Evolutionary conservation across 148 eudicot species (phyloP).

Genomic region (Nepenthes mirabilis): DNA sequence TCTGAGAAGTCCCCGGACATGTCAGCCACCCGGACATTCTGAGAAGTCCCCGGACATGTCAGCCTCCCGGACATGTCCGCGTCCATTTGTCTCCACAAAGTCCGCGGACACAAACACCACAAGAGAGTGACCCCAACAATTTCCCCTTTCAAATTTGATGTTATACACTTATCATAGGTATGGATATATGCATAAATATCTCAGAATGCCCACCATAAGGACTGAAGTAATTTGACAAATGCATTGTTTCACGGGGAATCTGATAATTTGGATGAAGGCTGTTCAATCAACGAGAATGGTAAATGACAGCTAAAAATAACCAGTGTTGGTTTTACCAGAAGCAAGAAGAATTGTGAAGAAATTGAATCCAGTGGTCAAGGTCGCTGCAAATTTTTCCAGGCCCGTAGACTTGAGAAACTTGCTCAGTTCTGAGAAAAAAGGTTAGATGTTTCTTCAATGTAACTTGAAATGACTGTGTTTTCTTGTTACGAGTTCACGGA

Average conservation of each 20-base stretch:
- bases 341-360: conserved; percentile 67
- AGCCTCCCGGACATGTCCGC: no score
- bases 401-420: conserved; percentile 82
- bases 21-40: no score
- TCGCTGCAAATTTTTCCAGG: conserved; percentile 85
- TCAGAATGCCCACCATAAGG: neutral
- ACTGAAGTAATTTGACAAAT: neutral
- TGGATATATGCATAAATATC: neutral
- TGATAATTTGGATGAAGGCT: conserved; percentile 58
- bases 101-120: no score
- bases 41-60: no score
- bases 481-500: no score
- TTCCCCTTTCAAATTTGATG: no score
- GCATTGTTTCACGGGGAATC: conserved; percentile 44
- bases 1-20: no score
- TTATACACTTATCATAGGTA: no score
- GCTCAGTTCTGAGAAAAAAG: conserved; percentile 34
- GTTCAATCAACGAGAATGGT: conserved; percentile 29
- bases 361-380: conserved; percentile 83
- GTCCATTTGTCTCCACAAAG: no score
- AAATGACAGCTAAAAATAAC: conserved; percentile 65
- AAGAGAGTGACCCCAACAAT: no score
- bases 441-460: neutral
- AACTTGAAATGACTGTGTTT: no score
- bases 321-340: conserved; percentile 62